Percentiles rank a stretch among this genome's conserved stretches.
phyloP scores from a whole-genome alignment of 305 asterid species.

The Caryopteris hybrid region DNA sequence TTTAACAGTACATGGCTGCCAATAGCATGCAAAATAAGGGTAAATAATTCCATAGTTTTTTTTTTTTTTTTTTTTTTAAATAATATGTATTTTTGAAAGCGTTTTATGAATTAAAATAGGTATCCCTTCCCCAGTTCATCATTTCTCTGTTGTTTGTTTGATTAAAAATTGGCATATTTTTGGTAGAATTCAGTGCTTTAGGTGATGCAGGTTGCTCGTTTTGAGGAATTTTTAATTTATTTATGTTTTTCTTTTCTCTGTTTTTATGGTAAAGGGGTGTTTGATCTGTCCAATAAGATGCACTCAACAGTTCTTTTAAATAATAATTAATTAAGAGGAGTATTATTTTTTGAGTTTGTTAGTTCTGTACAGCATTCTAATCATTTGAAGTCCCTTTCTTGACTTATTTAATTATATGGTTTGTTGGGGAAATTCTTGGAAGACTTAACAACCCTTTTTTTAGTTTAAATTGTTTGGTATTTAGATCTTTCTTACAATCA shows the following conservation, averaged over 20 bases:
- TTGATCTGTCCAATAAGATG: constrained; percentile 4
- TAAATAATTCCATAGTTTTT: not conserved
- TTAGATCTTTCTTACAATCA: not conserved
- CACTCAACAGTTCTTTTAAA: constrained; percentile 16
- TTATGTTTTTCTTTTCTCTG: not conserved
- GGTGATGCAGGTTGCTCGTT: constrained; percentile 17
- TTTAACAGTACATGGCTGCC: not conserved
- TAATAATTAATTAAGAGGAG: not conserved
- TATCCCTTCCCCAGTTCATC: constrained; percentile 4
- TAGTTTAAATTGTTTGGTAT: not conserved
- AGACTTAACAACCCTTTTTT: constrained; percentile 16
- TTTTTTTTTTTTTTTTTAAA: too few species aligned
- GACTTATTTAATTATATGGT: constrained; percentile 19
- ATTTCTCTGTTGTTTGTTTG: not conserved
- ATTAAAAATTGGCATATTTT: constrained; percentile 10
- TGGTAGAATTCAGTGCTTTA: constrained; percentile 24
- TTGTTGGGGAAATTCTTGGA: constrained; percentile 24
- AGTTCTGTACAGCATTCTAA: constrained; percentile 24
- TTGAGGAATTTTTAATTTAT: not conserved
- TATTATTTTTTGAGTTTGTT: constrained; percentile 14
- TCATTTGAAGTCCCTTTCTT: constrained; percentile 41
- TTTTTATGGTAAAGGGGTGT: constrained; percentile 13
- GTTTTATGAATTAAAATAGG: not conserved
- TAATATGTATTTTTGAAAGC: too few species aligned
- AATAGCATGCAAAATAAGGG: not conserved